Percentiles rank a stretch among this genome's conserved stretches.
Conservation (phyloP, 352 stramenopile genomes). For the Phytophthora pluvialis region DNA sequence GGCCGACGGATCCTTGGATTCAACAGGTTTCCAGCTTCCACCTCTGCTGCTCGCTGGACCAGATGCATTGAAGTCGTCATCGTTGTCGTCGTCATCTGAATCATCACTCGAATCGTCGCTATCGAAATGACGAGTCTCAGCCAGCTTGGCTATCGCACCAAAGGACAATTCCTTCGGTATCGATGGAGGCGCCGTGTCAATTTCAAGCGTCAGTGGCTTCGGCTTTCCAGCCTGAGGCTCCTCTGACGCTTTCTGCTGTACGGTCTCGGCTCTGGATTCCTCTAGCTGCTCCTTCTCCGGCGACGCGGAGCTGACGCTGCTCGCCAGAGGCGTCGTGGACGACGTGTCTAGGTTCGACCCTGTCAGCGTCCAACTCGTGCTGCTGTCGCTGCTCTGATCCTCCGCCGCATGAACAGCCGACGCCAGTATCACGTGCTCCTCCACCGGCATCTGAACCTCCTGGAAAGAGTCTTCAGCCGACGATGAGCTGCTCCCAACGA, state of each 20-base stretch:
- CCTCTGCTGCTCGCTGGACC: conserved; percentile 6
- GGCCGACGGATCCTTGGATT: not conserved
- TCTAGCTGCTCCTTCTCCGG: conserved; percentile 16
- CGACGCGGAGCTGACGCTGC: conserved; percentile 22
- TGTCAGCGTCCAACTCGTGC: conserved; percentile 26
- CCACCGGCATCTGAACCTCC: conserved; percentile 26
- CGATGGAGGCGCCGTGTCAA: not conserved
- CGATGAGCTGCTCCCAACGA: conserved; percentile 11
- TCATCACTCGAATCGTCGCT: conserved; percentile 39
- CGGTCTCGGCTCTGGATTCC: not conserved
- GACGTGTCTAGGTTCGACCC: conserved; percentile 21
- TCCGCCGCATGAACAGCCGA: conserved; percentile 7
- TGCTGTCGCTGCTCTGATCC: conserved; percentile 25
- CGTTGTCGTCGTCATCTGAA: conserved; percentile 21
- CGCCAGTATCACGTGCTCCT: not conserved
- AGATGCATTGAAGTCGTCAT: conserved; percentile 1
- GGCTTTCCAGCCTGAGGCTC: not conserved
- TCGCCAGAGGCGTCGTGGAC: conserved; percentile 16
- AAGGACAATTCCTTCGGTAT: conserved; percentile 28
- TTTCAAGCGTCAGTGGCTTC: conserved; percentile 8
- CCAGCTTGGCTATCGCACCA: conserved; percentile 30
- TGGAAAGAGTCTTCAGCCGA: conserved; percentile 18
- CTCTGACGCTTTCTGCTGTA: not conserved
- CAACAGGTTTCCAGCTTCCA: conserved; percentile 5
- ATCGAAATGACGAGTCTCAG: conserved; percentile 37